Conservation (phyloP, 2,329 filamentous ascomycete species). For the Hymenoscyphus albidus region DNA sequence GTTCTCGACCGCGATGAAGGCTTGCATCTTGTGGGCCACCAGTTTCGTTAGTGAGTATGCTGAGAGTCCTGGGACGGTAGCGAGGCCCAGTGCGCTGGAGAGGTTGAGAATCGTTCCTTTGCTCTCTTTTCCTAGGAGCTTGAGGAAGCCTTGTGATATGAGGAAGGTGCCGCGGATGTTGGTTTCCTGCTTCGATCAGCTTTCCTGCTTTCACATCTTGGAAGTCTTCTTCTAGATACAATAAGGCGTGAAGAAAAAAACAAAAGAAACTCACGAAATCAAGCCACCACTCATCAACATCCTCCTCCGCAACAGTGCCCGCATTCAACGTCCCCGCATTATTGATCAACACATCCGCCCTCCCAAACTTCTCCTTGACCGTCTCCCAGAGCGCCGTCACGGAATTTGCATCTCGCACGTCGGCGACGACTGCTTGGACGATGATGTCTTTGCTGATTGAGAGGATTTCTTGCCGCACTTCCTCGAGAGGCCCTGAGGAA, state of each 20-base stretch:
- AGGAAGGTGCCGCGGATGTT: conserved; percentile 37
- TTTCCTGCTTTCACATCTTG: background rate
- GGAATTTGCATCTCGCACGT: conserved; percentile 29
- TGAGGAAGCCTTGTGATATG: conserved; percentile 34
- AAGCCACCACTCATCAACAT: conserved; percentile 18
- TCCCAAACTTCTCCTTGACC: conserved; percentile 37
- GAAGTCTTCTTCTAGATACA: background rate
- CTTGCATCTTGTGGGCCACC: conserved; percentile 12
- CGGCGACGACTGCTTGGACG: conserved; percentile 32
- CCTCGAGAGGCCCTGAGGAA: conserved; percentile 29
- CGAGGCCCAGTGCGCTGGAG: conserved; percentile 2
- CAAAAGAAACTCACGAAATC: conserved; percentile 19
- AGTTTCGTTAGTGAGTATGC: conserved; percentile 19
- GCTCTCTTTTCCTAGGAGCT: conserved; percentile 18
- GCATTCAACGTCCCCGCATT: conserved; percentile 17
- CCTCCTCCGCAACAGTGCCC: conserved; percentile 8
- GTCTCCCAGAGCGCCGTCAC: conserved; percentile 22
- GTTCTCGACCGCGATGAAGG: conserved; percentile 16
- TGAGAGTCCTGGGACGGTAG: conserved; percentile 9
- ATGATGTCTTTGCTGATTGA: conserved; percentile 33
- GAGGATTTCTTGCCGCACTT: conserved; percentile 29
- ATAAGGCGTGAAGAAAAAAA: background rate
- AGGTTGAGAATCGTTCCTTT: conserved; percentile 21
- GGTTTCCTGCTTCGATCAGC: conserved; percentile 30
- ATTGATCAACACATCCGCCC: conserved; percentile 48